Evolutionary conservation across 441 rosid species (phyloP).

Genomic region (Pelargonium australe): DNA sequence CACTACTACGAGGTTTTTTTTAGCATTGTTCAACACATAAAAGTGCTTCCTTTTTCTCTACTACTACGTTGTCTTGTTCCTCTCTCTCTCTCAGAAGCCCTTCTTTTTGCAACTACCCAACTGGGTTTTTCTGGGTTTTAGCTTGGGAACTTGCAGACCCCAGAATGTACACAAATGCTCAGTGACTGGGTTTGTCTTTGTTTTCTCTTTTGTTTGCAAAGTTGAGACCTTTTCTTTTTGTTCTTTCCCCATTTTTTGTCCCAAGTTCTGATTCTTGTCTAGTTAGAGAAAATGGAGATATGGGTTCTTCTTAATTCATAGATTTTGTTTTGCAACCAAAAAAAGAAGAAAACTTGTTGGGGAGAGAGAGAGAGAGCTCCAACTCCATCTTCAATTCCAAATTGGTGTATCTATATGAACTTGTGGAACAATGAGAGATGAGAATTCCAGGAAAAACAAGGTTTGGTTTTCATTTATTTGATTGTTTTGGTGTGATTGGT

Average conservation of each 20-base stretch:
- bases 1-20: conserved; percentile 26
- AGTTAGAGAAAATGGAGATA: neutral
- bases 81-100: neutral
- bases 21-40: conserved; percentile 13
- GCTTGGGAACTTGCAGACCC: conserved; percentile 12
- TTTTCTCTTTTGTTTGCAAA: conserved; percentile 22
- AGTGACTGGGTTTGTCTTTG: conserved; percentile 23
- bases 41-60: conserved; percentile 10
- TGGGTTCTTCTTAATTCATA: conserved; percentile 13
- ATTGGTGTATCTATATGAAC: conserved; percentile 37
- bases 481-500: neutral
- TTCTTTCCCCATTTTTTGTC: conserved; percentile 1
- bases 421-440: conserved; percentile 78
- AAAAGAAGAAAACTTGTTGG: too few species aligned
- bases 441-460: conserved; percentile 69
- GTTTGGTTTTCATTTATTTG: conserved; percentile 28
- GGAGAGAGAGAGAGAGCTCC: neutral
- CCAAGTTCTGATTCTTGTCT: conserved; percentile 3
- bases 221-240: conserved; percentile 21
- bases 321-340: conserved; percentile 11
- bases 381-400: neutral
- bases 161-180: conserved; percentile 23
- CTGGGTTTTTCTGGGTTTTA: conserved; percentile 26
- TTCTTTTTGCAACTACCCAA: conserved; percentile 17
- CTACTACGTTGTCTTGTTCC: too few species aligned